Evolutionary conservation across 2,329 filamentous ascomycete genomes (phyloP), one percentile per base, ranked within the genome.

Genomic region (Monilinia aucupariae): DNA sequence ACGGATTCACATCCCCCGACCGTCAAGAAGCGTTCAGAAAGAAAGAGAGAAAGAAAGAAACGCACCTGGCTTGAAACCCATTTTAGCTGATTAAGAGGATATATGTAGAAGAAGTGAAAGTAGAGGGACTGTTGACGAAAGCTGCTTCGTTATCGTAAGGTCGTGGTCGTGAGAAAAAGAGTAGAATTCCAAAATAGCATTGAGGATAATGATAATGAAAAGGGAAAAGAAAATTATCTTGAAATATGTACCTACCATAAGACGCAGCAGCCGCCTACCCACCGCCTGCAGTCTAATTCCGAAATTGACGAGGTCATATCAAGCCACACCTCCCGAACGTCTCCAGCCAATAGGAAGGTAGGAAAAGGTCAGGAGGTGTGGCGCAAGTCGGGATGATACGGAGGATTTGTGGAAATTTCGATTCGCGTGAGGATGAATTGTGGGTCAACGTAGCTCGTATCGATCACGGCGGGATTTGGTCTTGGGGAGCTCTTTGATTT

Each of bases 41-140:
- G 43, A 15, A 50, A 49, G 41, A 53, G 62, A 54, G 52, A 59
- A 50, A 37, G 61, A 64, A 43, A 51, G 43, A 30, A 59, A 76
- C 76, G 39, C 76, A 77, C 76, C 76, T 60, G 72, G 68, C 65
- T 73, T 73, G 75, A 76, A 76, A 69, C 66, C 66, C 76, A 77
- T 77, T 61, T 72, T 77, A 73, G 66, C 65, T 68, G 66, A 70
- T 73, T 70, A 70, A 67, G 67, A 56, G 30, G 45, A 58, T 47
- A 48, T 54, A 53, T 41, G 22, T 32, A 10, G 30, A 53, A 25
- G 13, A 34, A 60, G 13, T 32, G 30, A 32, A 53, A 50, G 30
- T 20, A 43, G 15, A n/a, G 59, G 13, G 20, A 56, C 56, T 62
- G 49, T 47, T 17, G n/a, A 49, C n/a, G 43, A 56, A 45, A 8